These are phyloP conservation scores for Typha latifolia DNA, from an alignment of 176 grass and related monocot species.

Conservation along the genomic window DNA sequence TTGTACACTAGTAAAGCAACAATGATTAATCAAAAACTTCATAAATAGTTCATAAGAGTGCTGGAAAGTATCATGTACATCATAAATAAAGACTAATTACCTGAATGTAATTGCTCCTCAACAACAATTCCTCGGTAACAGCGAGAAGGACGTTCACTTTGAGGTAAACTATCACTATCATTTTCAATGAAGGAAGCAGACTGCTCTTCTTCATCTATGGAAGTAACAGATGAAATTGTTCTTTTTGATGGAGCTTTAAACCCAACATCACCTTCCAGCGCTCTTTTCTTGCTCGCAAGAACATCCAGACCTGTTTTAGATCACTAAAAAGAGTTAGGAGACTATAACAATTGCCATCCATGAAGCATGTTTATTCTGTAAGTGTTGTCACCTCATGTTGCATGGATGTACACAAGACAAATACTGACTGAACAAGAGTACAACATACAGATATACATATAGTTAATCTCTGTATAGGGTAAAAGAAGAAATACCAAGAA, in stretches of 20 bases:
- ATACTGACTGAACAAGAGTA: too few relatives aligned
- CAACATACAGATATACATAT: background rate
- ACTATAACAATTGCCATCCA: background rate
- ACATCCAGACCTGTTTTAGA: slow-evolving; percentile 61
- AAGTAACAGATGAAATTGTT: slow-evolving; percentile 27
- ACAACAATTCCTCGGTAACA: slow-evolving; percentile 49
- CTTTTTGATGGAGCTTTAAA: slow-evolving; percentile 53
- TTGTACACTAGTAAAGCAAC: background rate
- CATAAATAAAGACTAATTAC: slow-evolving; percentile 20
- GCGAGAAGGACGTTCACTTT: slow-evolving; percentile 19
- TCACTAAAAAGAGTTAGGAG: background rate
- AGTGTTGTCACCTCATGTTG: too few relatives aligned
- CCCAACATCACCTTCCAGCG: slow-evolving; percentile 13
- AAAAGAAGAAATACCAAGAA: background rate
- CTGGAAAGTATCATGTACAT: background rate
- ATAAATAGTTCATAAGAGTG: background rate
- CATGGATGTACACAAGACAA: too few relatives aligned
- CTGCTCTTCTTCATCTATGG: slow-evolving; percentile 75
- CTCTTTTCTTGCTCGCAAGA: slow-evolving; percentile 64
- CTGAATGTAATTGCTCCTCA: slow-evolving; percentile 35
- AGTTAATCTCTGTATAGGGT: background rate
- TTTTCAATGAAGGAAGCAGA: slow-evolving; percentile 14
- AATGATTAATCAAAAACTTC: background rate
- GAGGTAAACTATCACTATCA: slow-evolving; percentile 18
- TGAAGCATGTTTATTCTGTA: background rate